Percentiles rank a stretch among this genome's conserved stretches.
Conservation (phyloP, 2,329 filamentous ascomycete genomes). For the Harringtonia aguacate region DNA sequence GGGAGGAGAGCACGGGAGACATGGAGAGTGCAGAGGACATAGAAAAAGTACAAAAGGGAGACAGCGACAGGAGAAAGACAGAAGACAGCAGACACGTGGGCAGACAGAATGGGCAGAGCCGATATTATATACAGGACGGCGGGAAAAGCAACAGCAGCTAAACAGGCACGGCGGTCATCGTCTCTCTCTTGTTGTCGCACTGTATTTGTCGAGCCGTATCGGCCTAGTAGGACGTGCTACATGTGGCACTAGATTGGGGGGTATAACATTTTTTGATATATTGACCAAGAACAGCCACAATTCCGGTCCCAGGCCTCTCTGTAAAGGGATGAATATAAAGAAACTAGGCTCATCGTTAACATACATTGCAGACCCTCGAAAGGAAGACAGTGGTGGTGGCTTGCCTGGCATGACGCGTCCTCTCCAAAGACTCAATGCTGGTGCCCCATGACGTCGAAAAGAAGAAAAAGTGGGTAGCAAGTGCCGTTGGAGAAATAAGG, state of each 20-base stretch:
- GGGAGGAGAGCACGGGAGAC: background rate
- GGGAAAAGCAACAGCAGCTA: background rate
- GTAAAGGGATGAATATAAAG: background rate
- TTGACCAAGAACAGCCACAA: conserved; percentile 1
- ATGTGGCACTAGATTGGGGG: background rate
- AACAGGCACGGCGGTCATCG: background rate
- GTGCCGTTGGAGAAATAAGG: background rate
- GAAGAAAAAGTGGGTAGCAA: background rate
- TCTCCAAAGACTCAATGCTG: background rate
- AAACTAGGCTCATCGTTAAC: conserved; percentile 40
- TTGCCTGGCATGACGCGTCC: conserved; percentile 42
- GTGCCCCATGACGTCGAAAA: background rate
- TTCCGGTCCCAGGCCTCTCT: background rate
- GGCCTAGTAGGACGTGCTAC: background rate
- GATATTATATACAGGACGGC: background rate
- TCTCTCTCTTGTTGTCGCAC: background rate
- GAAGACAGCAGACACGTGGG: background rate
- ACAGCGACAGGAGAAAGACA: background rate
- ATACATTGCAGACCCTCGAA: conserved; percentile 45
- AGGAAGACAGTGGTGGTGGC: conserved; percentile 65
- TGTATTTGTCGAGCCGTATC: background rate
- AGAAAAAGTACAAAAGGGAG: background rate
- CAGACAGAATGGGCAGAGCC: background rate
- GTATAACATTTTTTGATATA: conserved; percentile 1
- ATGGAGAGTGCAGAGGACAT: conserved; percentile 12